Base-by-base conservation (phyloP, 2,329 filamentous ascomycete species). In the Penicillium verrucosum region DNA sequence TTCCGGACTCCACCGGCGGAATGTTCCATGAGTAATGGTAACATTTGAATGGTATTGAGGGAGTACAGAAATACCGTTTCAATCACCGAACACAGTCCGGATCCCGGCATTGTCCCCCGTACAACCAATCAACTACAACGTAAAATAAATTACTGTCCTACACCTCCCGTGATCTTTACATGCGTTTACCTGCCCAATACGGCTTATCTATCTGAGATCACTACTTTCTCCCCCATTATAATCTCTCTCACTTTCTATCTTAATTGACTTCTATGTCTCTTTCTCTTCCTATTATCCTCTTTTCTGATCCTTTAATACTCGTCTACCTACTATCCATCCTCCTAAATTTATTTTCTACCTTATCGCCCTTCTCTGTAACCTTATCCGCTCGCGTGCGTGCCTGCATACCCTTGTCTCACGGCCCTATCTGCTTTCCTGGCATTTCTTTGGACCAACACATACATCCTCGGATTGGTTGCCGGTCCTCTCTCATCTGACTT, bases 111-210 rank as follows among this genome's bases (percentile, higher is more conserved):
- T 38, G 40, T 59, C 29, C 41, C 47, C 48, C 59, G n/a, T 30
- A 30, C 43, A 45, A 10, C 59, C 62, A 61, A 59, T 60, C 50
- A 61, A 7, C 27, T 0, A 8, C 9, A 30, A 5, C 8, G 25
- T 56, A 51, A 56, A 45, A 52, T 46, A 52, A 56, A 52, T 52
- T 56, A 52, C 54, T n/a, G 47, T 56, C 45, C 30, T 40, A 25
- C 25, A 3, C 2, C 14, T 27, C 48, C 40, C 27, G 32, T 32
- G 51, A 54, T 34, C 38, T 29, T 34, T 44, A 41, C 42, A 41
- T 47, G 34, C 11, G 21, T 51, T 56, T 50, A 64, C 60, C 64
- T 66, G 63, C 64, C 64, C 64, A 66, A 66, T 66, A 66, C 63
- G 48, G 46, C 60, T 54, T 62, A 61, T 61, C 48, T 61, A 61